phyloP scores from a whole-genome alignment of 2,329 filamentous ascomycete genomes.

The Monosporascus sp. region DNA sequence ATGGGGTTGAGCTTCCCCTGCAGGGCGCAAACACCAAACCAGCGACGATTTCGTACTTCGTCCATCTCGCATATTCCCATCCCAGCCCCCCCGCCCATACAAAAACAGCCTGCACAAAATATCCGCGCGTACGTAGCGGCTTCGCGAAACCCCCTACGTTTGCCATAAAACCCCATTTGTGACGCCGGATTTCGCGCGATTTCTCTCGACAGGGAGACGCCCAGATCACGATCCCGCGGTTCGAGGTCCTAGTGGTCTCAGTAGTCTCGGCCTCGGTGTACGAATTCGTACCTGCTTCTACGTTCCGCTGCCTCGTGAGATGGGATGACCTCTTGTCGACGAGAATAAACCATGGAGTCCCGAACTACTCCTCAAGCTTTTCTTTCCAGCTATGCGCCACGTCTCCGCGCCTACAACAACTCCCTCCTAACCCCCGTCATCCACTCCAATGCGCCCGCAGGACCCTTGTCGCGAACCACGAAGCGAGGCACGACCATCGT shows the following conservation, averaged over 20 bases:
- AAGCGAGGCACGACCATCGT: constrained; percentile 95
- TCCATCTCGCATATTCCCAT: no score
- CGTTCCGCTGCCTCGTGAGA: constrained; percentile 1
- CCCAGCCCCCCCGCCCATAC: no score
- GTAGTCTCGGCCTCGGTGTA: not conserved
- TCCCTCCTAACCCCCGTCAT: constrained; percentile 82
- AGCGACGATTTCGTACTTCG: no score
- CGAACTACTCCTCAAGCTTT: constrained; percentile 70
- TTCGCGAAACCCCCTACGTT: no score
- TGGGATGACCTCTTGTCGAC: constrained; percentile 8
- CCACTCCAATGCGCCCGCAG: constrained; percentile 60
- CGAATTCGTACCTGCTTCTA: no score
- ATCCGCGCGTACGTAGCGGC: no score
- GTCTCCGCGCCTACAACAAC: constrained; percentile 86
- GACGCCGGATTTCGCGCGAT: no score
- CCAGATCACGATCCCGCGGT: not conserved
- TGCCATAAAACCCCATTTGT: no score
- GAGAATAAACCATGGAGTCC: constrained; percentile 37
- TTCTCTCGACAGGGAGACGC: no score
- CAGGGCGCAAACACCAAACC: no score
- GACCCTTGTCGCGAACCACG: constrained; percentile 74
- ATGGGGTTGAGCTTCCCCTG: no score
- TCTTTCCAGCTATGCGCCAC: constrained; percentile 85
- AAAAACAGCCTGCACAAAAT: no score
- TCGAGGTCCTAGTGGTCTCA: not conserved